A percentile compares a stretch with the other conserved stretches of the same genome.
phyloP scores from a whole-genome alignment of 805 yeast genomes.

The Candida railenensis region DNA sequence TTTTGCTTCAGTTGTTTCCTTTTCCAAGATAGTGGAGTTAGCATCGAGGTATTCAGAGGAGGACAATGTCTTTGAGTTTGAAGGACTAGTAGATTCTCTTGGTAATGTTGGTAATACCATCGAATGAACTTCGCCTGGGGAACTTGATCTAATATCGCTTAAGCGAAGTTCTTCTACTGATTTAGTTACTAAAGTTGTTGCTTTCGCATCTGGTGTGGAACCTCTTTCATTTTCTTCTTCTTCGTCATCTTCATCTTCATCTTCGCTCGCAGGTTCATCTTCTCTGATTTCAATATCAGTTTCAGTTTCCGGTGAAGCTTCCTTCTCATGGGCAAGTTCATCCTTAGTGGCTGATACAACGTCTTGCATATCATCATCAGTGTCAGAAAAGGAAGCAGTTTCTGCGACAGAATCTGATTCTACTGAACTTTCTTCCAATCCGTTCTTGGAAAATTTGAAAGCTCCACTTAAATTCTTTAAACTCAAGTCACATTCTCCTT shows the following conservation, averaged over 20 bases:
- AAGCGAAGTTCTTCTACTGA: background rate
- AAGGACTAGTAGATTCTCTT: slow-evolving; percentile 18
- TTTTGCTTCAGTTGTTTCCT: background rate
- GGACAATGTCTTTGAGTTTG: slow-evolving; percentile 10
- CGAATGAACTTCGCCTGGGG: slow-evolving; percentile 22
- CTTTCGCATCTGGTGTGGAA: background rate
- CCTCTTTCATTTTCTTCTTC: background rate
- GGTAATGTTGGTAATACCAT: slow-evolving; percentile 32
- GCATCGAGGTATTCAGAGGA: slow-evolving; percentile 24
- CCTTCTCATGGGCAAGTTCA: background rate
- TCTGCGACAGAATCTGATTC: background rate
- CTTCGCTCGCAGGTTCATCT: slow-evolving; percentile 7
- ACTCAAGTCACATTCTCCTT: slow-evolving; percentile 22
- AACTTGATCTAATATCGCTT: background rate
- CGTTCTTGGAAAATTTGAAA: slow-evolving; percentile 10
- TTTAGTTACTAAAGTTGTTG: background rate
- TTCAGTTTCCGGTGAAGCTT: slow-evolving; percentile 4
- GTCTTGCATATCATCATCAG: slow-evolving; percentile 2
- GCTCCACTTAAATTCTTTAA: slow-evolving; percentile 22
- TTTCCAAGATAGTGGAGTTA: slow-evolving; percentile 9
- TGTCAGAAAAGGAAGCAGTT: background rate
- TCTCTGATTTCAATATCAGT: slow-evolving; percentile 10
- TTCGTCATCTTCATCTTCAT: slow-evolving; percentile 5
- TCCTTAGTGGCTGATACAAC: background rate
- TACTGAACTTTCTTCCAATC: background rate